These are phyloP conservation scores for Pelagophyceae sp. DNA, from an alignment of 352 stramenopile species.

Conservation along the genomic window DNA sequence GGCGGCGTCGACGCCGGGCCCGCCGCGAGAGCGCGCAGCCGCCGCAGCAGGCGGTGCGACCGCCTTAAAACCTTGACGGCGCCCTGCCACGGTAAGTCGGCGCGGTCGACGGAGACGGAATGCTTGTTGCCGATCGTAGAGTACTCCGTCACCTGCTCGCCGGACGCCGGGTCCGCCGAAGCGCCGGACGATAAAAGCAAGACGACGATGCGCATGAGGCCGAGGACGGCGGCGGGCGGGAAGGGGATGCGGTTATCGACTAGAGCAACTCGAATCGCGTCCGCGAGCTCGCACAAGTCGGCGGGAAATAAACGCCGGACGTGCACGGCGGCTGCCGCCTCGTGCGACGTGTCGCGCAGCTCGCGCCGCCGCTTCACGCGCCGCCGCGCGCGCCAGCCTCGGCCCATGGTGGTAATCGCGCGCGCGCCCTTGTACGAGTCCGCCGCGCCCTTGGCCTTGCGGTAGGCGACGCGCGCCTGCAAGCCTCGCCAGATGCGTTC, in stretches of 20 bases:
- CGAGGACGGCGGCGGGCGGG: constrained; percentile 23
- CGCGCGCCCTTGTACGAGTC: not conserved
- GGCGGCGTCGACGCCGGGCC: constrained; percentile 23
- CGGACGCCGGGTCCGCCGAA: not conserved
- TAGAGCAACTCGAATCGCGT: constrained; percentile 21
- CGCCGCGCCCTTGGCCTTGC: no score
- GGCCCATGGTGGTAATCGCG: constrained; percentile 14
- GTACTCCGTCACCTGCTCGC: constrained; percentile 21
- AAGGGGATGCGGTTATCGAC: constrained; percentile 18
- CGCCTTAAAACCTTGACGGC: constrained; percentile 26
- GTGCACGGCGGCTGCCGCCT: not conserved
- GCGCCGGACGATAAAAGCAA: constrained; percentile 13
- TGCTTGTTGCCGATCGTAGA: constrained; percentile 13
- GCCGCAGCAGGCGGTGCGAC: constrained; percentile 13
- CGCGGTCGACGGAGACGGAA: constrained; percentile 1
- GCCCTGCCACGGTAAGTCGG: constrained; percentile 22
- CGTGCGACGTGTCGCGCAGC: constrained; percentile 1
- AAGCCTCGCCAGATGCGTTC: constrained; percentile 13
- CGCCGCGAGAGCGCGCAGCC: constrained; percentile 20
- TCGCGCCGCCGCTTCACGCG: constrained; percentile 19
- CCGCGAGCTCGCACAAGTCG: constrained; percentile 22
- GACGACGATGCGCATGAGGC: constrained; percentile 25
- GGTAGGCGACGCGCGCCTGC: constrained; percentile 3
- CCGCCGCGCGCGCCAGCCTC: not conserved
- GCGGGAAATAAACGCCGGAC: constrained; percentile 23